Base-by-base conservation (phyloP, 1,139 yeast genomes). In the Geotrichum aggregatum region DNA sequence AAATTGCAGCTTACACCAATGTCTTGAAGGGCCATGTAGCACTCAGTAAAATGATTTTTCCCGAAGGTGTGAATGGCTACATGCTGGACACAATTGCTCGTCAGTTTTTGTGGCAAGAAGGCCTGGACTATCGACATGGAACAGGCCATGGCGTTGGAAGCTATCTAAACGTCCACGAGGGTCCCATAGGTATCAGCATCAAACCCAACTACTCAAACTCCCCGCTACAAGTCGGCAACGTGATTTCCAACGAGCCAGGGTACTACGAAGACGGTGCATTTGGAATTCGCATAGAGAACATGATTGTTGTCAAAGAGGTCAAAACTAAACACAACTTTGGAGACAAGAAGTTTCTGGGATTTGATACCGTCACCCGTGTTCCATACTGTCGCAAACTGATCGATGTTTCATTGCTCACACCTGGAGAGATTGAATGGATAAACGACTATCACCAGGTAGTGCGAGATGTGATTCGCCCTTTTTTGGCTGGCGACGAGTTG, bases 131-230 rank as follows among this genome's bases (percentile, higher is more conserved):
- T 70, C 82, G 85, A 52, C 99, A 94, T 68, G 98, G 98, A 28
- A 94, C 98, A 0, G 94, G 97, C 1, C 99, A 94, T 68, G 98
- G 98, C n/a, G 82, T 94, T 49, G 98, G 97, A 3, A 76, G 95
- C 0, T 92, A 75, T 66, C 78, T 94, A 59, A 92, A 92, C 65
- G 98, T 92, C 40, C 98, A 94, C 67, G 98, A 94, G 66, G 96
- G 96, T 3, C 98, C 98, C 13, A 82, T 91, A 55, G 96, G 98
- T 8, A 85, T 92, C 62, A 94, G 96, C 1, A 79, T 83, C 60
- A 77, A 86, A 59, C 49, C 52, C 34, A 58, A 63, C 36, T 63
- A 63, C 45, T 64, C 63, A 30, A 61, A 62, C 44, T 59, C 62
- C 40, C 69, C 77, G 1, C 74, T 86, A 54, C 71, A 76, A 59